Conservation (phyloP, 2,329 filamentous ascomycete species). For the Byssochlamys sp. region DNA sequence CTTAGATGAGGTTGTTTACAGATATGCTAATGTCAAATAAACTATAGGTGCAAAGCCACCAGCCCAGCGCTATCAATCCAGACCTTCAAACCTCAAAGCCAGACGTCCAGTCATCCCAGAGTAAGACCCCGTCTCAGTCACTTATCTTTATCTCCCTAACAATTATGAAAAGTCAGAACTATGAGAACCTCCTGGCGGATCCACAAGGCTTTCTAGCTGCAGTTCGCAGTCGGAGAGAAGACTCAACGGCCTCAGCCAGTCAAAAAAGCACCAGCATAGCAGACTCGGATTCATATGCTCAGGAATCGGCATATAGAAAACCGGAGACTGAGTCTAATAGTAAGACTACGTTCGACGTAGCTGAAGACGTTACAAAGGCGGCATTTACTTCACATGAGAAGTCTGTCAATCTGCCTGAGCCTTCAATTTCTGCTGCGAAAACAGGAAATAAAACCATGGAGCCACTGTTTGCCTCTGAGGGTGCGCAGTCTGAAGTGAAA, state of each 20-base stretch:
- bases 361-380: background rate
- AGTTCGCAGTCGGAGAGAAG: slow-evolving; percentile 1
- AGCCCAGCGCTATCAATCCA: background rate
- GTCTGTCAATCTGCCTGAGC: background rate
- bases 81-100: slow-evolving; percentile 4
- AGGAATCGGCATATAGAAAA: background rate
- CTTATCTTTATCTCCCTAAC: background rate
- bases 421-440: background rate
- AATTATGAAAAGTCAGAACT: slow-evolving; percentile 3
- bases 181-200: slow-evolving; percentile 7
- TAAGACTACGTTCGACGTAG: background rate
- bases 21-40: background rate
- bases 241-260: background rate
- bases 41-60: background rate
- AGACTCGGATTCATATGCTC: background rate
- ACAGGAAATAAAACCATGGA: background rate
- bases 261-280: background rate
- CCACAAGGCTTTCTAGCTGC: slow-evolving; percentile 12
- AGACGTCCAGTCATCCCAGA: slow-evolving; percentile 12
- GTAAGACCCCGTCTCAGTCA: background rate
- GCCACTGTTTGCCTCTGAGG: background rate
- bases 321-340: background rate
- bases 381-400: background rate
- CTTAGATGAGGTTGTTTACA: background rate
- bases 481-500: background rate